Base-by-base conservation (phyloP, 1,284 basidiomycete species). In the Ceratobasidium sp. region DNA sequence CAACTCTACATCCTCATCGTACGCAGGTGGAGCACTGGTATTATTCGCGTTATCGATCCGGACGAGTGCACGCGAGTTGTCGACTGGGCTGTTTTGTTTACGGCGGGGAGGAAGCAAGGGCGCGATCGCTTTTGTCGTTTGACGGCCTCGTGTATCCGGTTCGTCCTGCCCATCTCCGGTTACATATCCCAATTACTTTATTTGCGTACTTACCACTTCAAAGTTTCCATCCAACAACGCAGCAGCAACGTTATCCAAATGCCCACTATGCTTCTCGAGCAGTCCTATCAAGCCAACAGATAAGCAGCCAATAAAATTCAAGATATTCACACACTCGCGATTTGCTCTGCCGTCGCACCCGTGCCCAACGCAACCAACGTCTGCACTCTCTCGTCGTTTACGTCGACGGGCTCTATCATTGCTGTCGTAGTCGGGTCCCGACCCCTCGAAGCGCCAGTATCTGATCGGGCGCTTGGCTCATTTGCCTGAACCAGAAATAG, bases 1-100 rank as follows among this genome's bases (percentile, higher is more conserved):
- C 18, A 79, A 30, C n/a, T 78, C 77, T n/a, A 75, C 65, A 62
- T 79, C 79, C 33, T 74, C 69, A 23, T 79, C 77, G 30, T 78
- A 77, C 8, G 48, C 57, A 3, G 79, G 78, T 16, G 74, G 52
- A 23, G 50, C 68, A 46, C 52, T 57, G 23, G n/a, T 14, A 27
- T 64, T 66, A 20, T 62, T 52, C 23, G 44, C 27, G 20, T 55
- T 33, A 0, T 67, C 71, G n/a, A 55, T 35, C 20, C 57, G 69
- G 30, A 67, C 67, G 16, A 68, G 76, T 20, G 76, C 66, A 27
- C 68, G 55, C 30, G 76, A 77, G n/a, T 62, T 77, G 38, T 77
- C 76, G 30, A 52, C 66, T 14, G 76, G 68, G 23, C 76, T 77
- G 30, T 67, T 44, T 46, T 77, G 33, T 64, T 70, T 70, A 1